Conservation (phyloP, 2,329 filamentous ascomycete species). For the Epichloe sp. region DNA sequence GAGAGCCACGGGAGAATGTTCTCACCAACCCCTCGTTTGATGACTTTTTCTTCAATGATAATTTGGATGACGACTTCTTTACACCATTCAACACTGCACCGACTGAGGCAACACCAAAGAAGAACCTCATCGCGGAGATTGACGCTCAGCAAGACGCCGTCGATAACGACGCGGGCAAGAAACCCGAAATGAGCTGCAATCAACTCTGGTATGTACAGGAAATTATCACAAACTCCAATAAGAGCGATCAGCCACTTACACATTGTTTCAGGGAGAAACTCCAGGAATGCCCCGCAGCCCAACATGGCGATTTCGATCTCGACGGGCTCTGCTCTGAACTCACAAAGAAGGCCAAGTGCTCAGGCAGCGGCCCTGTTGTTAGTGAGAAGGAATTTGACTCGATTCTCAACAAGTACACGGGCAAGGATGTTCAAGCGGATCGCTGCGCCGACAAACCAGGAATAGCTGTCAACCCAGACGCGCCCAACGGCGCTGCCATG, state of each 20-base stretch:
- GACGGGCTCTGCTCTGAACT: constrained; percentile 87
- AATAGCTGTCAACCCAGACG: constrained; percentile 30
- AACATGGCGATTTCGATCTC: constrained; percentile 83
- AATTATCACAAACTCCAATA: too few species aligned
- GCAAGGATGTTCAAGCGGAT: constrained; percentile 25
- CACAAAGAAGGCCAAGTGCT: constrained; percentile 91
- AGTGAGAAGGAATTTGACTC: constrained; percentile 78
- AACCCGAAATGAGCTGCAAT: constrained; percentile 64
- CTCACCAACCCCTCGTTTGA: constrained; percentile 58
- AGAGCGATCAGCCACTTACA: constrained; percentile 25
- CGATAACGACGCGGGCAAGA: constrained; percentile 47
- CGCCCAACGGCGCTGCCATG: constrained; percentile 8
- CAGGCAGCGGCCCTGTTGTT: constrained; percentile 78
- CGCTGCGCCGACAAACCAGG: constrained; percentile 41
- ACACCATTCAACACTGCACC: constrained; percentile 63
- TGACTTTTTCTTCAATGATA: constrained; percentile 55
- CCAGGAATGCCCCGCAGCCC: constrained; percentile 74
- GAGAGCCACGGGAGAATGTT: constrained; percentile 76
- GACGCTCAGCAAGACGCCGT: constrained; percentile 60
- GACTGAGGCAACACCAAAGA: constrained; percentile 36
- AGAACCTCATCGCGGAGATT: constrained; percentile 64
- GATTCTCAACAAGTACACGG: constrained; percentile 54
- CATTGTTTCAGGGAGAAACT: constrained; percentile 62
- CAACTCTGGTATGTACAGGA: constrained; percentile 69
- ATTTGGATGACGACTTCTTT: constrained; percentile 67